A percentile compares a stretch with the other conserved stretches of the same genome.
These are phyloP conservation scores for Sisymbrium altissimum DNA, from an alignment of 345 rosid genomes.

Conservation along the genomic window DNA sequence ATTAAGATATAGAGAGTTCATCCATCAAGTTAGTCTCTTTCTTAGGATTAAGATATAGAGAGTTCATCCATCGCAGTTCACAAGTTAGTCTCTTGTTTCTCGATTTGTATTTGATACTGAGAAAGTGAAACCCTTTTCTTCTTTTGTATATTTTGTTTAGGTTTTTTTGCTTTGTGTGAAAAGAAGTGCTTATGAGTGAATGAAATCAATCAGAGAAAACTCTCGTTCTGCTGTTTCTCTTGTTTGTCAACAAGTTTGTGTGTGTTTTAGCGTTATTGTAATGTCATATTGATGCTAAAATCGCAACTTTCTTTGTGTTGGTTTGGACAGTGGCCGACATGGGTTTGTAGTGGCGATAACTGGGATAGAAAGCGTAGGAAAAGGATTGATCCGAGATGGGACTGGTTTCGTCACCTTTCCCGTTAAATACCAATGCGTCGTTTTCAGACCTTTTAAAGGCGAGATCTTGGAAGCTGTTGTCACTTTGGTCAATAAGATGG, in stretches of 20 bases:
- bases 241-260: not conserved
- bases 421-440: slow-evolving; percentile 82
- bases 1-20: no score
- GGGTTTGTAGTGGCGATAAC: slow-evolving; percentile 94
- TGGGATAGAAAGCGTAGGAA: slow-evolving; percentile 74
- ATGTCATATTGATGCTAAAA: not conserved
- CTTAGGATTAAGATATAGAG: not conserved
- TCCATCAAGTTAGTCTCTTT: slow-evolving; percentile 9
- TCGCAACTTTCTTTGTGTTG: not conserved
- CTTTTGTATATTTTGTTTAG: not conserved
- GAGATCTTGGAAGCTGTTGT: slow-evolving; percentile 94
- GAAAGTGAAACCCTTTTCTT: not conserved
- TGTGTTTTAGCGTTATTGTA: not conserved
- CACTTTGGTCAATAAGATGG: slow-evolving; percentile 95
- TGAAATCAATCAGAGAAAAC: not conserved
- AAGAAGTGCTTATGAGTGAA: no score
- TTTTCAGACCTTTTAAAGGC: slow-evolving; percentile 86
- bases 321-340: slow-evolving; percentile 63
- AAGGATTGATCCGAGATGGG: slow-evolving; percentile 90
- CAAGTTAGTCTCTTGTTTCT: not conserved
- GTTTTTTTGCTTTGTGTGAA: no score
- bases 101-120: not conserved
- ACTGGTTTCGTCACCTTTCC: slow-evolving; percentile 85
- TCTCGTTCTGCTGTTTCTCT: not conserved
- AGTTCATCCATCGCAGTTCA: not conserved